Evolutionary conservation across 768 basidiomycete genomes (phyloP).

Genomic region (Neoboletus magnificus): DNA sequence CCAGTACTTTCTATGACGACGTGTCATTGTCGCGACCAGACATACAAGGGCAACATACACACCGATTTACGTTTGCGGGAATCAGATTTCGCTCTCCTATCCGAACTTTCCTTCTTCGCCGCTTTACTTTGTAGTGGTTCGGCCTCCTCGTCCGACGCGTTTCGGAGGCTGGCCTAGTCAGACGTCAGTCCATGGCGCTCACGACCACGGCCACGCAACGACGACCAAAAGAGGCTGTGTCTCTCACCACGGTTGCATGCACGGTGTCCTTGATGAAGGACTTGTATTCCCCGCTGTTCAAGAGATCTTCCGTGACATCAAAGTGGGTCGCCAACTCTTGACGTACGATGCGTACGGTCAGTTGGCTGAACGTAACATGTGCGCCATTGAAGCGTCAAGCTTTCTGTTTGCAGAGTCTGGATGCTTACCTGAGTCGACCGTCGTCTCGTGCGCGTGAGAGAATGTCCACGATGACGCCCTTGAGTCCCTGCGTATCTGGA

Average conservation of each 20-base stretch:
- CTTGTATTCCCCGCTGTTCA: slow-evolving; percentile 47
- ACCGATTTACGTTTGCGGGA: slow-evolving; percentile 16
- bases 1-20: not conserved
- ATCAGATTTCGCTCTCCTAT: not conserved
- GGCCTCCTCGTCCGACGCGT: not conserved
- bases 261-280: slow-evolving; percentile 38
- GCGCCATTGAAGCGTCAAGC: not conserved
- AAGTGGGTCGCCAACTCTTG: slow-evolving; percentile 47
- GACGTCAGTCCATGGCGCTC: not conserved
- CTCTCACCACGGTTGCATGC: slow-evolving; percentile 13
- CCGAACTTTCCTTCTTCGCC: slow-evolving; percentile 11
- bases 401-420: not conserved
- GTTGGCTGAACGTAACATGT: slow-evolving; percentile 15
- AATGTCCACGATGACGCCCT: slow-evolving; percentile 19
- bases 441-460: slow-evolving; percentile 22
- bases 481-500: slow-evolving; percentile 16
- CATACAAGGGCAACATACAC: not conserved
- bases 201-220: not conserved
- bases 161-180: slow-evolving; percentile 9
- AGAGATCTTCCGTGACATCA: slow-evolving; percentile 39
- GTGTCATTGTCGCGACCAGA: not conserved
- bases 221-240: not conserved
- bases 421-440: slow-evolving; percentile 17
- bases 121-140: not conserved
- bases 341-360: slow-evolving; percentile 52